Conservation (phyloP, 139 green algal species). For the Chlamydomonas sp. region DNA sequence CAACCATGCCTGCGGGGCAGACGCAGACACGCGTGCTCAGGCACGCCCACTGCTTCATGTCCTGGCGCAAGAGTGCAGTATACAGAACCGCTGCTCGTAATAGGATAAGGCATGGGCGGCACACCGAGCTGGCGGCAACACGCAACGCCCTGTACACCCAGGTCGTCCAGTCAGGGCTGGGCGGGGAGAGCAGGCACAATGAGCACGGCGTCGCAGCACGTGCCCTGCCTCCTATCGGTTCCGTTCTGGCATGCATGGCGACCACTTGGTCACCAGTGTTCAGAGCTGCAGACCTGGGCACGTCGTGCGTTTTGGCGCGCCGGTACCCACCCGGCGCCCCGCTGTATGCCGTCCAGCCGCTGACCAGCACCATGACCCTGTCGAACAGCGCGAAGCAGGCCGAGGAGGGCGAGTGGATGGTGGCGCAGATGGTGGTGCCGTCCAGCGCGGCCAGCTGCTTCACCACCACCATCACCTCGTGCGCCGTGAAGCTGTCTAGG, state of each 20-base stretch:
- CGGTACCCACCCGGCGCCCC: slow-evolving; percentile 32
- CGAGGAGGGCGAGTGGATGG: slow-evolving; percentile 73
- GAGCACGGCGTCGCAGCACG: no score
- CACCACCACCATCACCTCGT: slow-evolving; percentile 70
- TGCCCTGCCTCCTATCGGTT: background rate
- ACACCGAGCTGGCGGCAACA: no score
- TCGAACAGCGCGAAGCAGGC: slow-evolving; percentile 76
- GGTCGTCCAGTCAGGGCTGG: no score
- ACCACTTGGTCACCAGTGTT: background rate
- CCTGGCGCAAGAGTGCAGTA: no score
- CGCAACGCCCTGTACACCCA: no score
- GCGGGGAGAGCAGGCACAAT: no score
- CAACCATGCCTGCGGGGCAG: background rate
- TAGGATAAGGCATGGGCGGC: no score
- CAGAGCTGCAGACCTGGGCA: background rate
- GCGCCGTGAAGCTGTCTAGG: slow-evolving; percentile 75
- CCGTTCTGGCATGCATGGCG: background rate
- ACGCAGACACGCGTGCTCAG: background rate
- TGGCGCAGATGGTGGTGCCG: slow-evolving; percentile 75
- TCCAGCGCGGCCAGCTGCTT: slow-evolving; percentile 52
- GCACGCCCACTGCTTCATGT: background rate
- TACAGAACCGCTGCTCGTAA: no score
- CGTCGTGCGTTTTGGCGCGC: background rate
- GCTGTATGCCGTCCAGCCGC: slow-evolving; percentile 66
- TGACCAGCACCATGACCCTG: slow-evolving; percentile 67